Evolutionary conservation across 108 stramenopile genomes (phyloP).

Genomic region (Skeletonema grethae): DNA sequence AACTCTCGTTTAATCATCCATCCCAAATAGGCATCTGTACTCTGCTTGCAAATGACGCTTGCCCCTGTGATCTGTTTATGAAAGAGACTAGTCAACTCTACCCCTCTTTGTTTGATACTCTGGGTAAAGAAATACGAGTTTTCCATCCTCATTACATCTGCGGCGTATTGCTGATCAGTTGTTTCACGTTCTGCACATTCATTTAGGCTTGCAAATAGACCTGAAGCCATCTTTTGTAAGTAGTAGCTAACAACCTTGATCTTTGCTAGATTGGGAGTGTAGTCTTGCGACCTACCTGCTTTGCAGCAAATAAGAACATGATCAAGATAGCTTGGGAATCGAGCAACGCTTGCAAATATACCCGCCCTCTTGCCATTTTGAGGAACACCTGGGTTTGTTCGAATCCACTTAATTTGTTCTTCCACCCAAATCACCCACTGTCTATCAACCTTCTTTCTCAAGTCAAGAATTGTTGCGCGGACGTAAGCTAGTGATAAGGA

Average conservation of each 20-base stretch:
- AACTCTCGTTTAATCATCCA: constrained; percentile 94
- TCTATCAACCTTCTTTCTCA: constrained; percentile 86
- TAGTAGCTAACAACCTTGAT: constrained; percentile 89
- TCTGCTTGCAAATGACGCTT: constrained; percentile 80
- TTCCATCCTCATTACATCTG: constrained; percentile 89
- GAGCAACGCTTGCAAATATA: constrained; percentile 75
- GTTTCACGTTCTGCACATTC: constrained; percentile 76
- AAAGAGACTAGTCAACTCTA: constrained; percentile 67
- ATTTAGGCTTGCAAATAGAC: constrained; percentile 79
- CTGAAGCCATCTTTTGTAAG: constrained; percentile 85
- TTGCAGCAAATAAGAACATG: constrained; percentile 80
- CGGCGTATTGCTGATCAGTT: constrained; percentile 87
- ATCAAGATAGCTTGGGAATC: constrained; percentile 84
- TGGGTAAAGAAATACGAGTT: constrained; percentile 89
- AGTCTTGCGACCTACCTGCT: constrained; percentile 69
- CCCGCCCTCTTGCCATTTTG: constrained; percentile 86
- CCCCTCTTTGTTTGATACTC: constrained; percentile 74
- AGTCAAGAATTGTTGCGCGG: constrained; percentile 82
- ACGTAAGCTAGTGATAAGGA: constrained; percentile 87
- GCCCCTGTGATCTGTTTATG: constrained; percentile 82
- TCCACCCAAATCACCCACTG: constrained; percentile 90
- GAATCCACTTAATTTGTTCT: constrained; percentile 87
- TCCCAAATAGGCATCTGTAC: constrained; percentile 88
- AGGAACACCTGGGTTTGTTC: constrained; percentile 80
- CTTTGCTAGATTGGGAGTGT: constrained; percentile 74